Conservation (phyloP, 371 early-diverging fungal genomes). For the Mortierella sp. region DNA sequence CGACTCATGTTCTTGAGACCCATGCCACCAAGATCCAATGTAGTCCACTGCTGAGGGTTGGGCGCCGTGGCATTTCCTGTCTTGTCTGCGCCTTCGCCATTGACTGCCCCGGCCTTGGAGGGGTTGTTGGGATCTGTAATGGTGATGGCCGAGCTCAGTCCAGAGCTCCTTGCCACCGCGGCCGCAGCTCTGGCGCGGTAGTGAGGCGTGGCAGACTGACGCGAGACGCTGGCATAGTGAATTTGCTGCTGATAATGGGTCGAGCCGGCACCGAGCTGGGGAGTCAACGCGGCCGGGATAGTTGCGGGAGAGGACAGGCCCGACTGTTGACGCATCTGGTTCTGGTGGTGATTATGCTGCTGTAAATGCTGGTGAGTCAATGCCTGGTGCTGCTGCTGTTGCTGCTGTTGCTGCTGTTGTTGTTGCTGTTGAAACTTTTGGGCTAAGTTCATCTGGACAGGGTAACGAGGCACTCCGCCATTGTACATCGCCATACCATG, state of each 20-base stretch:
- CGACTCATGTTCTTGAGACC: conserved; percentile 83
- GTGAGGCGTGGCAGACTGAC: conserved; percentile 87
- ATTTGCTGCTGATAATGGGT: conserved; percentile 82
- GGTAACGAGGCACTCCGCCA: conserved; percentile 62
- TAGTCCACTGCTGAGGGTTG: conserved; percentile 76
- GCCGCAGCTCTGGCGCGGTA: conserved; percentile 91
- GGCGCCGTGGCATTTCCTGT: conserved; percentile 36
- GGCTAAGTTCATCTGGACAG: conserved; percentile 62
- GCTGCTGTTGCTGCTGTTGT: conserved; percentile 53
- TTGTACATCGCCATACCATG: conserved; percentile 62
- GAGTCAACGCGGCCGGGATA: conserved; percentile 52
- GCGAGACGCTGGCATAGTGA: conserved; percentile 78
- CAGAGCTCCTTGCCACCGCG: conserved; percentile 61
- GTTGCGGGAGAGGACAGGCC: conserved; percentile 54
- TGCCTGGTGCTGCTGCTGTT: conserved; percentile 49
- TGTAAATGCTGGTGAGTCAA: conserved; percentile 55
- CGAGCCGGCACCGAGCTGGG: conserved; percentile 48
- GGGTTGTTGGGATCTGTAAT: conserved; percentile 77
- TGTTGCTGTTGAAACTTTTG: conserved; percentile 61
- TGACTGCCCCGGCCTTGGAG: conserved; percentile 59
- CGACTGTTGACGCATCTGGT: conserved; percentile 50
- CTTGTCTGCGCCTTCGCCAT: conserved; percentile 60
- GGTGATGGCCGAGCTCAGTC: conserved; percentile 67
- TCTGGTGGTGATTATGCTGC: conserved; percentile 47
- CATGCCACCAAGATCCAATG: conserved; percentile 95